These are phyloP conservation scores for Dictyostelium firmibasis DNA, from an alignment of 78 protist species.

Conservation along the genomic window DNA sequence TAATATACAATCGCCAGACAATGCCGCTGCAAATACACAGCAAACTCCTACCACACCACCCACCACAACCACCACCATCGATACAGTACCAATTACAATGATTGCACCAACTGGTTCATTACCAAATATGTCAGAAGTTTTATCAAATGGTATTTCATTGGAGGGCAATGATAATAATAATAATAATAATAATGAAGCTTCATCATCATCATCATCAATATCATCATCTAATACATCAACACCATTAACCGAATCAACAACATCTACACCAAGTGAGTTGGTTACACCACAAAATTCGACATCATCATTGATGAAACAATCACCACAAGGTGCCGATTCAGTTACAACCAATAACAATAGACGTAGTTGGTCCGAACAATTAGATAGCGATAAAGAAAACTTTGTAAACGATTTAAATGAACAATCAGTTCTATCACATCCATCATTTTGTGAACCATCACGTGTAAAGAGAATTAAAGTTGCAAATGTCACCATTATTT, in stretches of 20 bases:
- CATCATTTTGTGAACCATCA: conserved; percentile 68
- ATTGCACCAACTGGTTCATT: conserved; percentile 4
- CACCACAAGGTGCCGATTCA: conserved; percentile 14
- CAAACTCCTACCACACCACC: too few relatives aligned
- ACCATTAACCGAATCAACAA: background rate
- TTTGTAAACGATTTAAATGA: conserved; percentile 40
- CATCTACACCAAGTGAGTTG: background rate
- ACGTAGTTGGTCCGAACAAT: conserved; percentile 72
- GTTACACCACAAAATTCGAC: background rate
- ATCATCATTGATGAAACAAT: background rate
- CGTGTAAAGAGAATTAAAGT: conserved; percentile 59
- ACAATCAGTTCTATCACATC: conserved; percentile 41
- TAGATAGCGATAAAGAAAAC: conserved; percentile 53
- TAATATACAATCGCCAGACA: background rate
- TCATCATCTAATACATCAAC: background rate
- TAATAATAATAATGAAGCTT: background rate
- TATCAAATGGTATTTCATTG: background rate
- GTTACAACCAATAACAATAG: background rate
- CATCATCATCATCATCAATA: background rate
- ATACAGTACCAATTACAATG: conserved; percentile 3
- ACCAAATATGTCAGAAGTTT: background rate
- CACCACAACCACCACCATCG: background rate
- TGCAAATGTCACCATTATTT: conserved; percentile 48
- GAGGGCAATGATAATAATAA: background rate
- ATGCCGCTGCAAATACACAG: background rate